These are phyloP conservation scores for Hyaloscypha hepaticicola DNA, from an alignment of 495 filamentous ascomycete species.

Conservation along the genomic window DNA sequence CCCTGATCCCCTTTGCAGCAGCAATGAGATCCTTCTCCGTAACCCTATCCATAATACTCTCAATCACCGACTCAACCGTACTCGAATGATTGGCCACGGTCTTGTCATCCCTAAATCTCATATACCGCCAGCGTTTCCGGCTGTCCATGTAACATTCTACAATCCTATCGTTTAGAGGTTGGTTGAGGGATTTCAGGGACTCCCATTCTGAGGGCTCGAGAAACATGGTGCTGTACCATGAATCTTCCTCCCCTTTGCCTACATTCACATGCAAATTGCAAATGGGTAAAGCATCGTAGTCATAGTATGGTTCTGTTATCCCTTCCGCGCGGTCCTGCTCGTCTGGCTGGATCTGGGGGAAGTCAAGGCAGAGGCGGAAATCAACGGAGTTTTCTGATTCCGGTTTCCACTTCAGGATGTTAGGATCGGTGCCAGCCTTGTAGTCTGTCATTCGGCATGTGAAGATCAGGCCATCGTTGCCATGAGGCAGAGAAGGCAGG, in stretches of 20 bases:
- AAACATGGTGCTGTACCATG: slow-evolving; percentile 62
- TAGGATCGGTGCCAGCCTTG: slow-evolving; percentile 82
- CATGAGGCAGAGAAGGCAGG: slow-evolving; percentile 80
- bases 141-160: slow-evolving; percentile 84
- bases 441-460: slow-evolving; percentile 86
- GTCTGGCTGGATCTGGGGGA: slow-evolving; percentile 70
- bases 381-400: slow-evolving; percentile 90
- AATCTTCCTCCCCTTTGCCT: slow-evolving; percentile 39
- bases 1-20: slow-evolving; percentile 62
- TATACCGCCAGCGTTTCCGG: slow-evolving; percentile 73
- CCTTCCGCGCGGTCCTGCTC: slow-evolving; percentile 63
- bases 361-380: slow-evolving; percentile 76
- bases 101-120: slow-evolving; percentile 89
- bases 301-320: slow-evolving; percentile 50
- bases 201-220: slow-evolving; percentile 83
- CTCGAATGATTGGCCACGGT: slow-evolving; percentile 82
- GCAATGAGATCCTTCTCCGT: slow-evolving; percentile 51
- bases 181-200: slow-evolving; percentile 61
- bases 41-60: slow-evolving; percentile 76
- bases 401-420: slow-evolving; percentile 98
- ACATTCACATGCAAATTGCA: slow-evolving; percentile 45
- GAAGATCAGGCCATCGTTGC: slow-evolving; percentile 96
- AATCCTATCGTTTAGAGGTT: slow-evolving; percentile 77
- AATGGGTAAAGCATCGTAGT: slow-evolving; percentile 54
- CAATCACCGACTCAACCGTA: slow-evolving; percentile 75